phyloP scores from a whole-genome alignment of 768 basidiomycete genomes.

The Russula griseocarnosa region DNA sequence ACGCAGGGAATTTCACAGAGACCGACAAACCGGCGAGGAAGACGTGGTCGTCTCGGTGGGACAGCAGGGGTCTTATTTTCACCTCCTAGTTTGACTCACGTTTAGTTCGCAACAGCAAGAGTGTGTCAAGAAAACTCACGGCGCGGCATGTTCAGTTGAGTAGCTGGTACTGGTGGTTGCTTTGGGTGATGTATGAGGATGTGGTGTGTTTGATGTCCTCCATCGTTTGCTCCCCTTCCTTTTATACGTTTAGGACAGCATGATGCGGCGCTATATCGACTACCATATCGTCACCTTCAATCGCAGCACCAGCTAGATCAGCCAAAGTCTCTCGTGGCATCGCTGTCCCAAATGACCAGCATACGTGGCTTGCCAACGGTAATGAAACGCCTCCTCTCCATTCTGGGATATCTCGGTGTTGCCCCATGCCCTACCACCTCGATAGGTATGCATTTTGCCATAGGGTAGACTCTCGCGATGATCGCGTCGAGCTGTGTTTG shows the following conservation, averaged over 20 bases:
- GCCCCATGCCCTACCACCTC: background rate
- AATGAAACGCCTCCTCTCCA: slow-evolving; percentile 2
- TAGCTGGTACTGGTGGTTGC: slow-evolving; percentile 5
- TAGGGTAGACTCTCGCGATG: slow-evolving; percentile 9
- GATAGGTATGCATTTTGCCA: slow-evolving; percentile 15
- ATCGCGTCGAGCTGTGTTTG: background rate
- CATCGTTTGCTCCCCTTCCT: background rate
- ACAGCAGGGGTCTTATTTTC: background rate
- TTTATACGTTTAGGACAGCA: slow-evolving; percentile 5
- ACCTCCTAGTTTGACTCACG: background rate
- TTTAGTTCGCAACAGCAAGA: background rate
- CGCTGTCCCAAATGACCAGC: slow-evolving; percentile 2
- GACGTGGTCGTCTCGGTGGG: background rate
- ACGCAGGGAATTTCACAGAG: background rate
- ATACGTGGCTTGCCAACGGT: slow-evolving; percentile 19
- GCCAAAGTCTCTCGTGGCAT: slow-evolving; percentile 22
- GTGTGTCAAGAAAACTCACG: slow-evolving; percentile 8
- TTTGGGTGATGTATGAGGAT: slow-evolving; percentile 16
- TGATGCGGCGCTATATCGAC: background rate
- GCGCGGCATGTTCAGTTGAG: slow-evolving; percentile 13
- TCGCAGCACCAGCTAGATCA: background rate
- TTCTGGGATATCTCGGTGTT: slow-evolving; percentile 18
- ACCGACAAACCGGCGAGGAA: slow-evolving; percentile 7
- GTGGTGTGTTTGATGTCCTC: slow-evolving; percentile 9
- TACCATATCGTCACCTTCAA: background rate